Evolutionary conservation across 768 basidiomycete genomes (phyloP).

Genomic region (Galerina marginata): DNA sequence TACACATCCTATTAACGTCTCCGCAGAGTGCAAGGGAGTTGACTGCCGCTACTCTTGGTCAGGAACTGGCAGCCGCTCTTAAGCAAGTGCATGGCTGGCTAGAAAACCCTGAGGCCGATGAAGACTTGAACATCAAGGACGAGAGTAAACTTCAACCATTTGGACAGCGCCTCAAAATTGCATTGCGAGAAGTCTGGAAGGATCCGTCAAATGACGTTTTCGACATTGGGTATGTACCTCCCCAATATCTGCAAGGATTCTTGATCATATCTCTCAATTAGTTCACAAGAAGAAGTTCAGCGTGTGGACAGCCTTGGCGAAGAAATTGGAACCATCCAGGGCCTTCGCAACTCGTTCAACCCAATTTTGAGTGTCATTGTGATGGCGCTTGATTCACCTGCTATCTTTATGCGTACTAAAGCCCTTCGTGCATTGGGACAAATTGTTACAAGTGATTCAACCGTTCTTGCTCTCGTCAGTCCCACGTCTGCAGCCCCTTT

Average conservation of each 20-base stretch:
- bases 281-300: slow-evolving; percentile 72
- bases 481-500: not conserved
- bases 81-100: slow-evolving; percentile 60
- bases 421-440: slow-evolving; percentile 89
- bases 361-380: slow-evolving; percentile 84
- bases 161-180: slow-evolving; percentile 61
- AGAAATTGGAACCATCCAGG: slow-evolving; percentile 78
- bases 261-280: slow-evolving; percentile 29
- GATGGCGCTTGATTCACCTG: slow-evolving; percentile 78
- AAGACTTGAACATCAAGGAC: slow-evolving; percentile 51
- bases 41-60: slow-evolving; percentile 77
- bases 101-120: slow-evolving; percentile 48
- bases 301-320: slow-evolving; percentile 75
- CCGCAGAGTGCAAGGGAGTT: slow-evolving; percentile 83
- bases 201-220: slow-evolving; percentile 76
- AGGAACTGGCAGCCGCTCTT: slow-evolving; percentile 78
- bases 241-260: not conserved
- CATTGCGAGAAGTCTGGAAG: slow-evolving; percentile 78
- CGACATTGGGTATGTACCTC: slow-evolving; percentile 68
- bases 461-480: slow-evolving; percentile 76
- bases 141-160: slow-evolving; percentile 48
- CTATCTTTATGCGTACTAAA: slow-evolving; percentile 94
- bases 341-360: slow-evolving; percentile 79
- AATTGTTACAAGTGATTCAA: slow-evolving; percentile 88
- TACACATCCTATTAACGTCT: slow-evolving; percentile 1